Percentiles rank a stretch among this genome's conserved stretches.
phyloP scores from a whole-genome alignment of 495 filamentous ascomycete genomes.

The Aspergillus steynii region DNA sequence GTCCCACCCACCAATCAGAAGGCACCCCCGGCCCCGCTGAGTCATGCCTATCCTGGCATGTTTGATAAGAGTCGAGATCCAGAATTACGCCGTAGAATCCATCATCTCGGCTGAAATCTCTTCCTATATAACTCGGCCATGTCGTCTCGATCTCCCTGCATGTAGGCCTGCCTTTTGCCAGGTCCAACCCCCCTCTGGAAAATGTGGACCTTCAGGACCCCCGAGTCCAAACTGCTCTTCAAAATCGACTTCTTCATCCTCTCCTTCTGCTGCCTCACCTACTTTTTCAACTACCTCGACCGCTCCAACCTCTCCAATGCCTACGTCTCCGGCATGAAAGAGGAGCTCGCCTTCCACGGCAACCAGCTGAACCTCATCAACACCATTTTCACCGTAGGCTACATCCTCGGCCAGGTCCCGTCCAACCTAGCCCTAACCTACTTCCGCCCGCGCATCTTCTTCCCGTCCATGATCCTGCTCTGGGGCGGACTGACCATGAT shows the following conservation, averaged over 20 bases:
- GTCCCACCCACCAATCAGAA: background rate
- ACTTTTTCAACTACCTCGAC: slow-evolving; percentile 56
- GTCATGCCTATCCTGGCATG: too few relatives aligned
- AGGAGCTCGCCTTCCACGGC: slow-evolving; percentile 57
- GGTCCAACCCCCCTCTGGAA: background rate
- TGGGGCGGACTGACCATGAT: slow-evolving; percentile 65
- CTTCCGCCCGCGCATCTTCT: slow-evolving; percentile 57
- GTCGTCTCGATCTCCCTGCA: too few relatives aligned
- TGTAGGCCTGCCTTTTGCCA: too few relatives aligned
- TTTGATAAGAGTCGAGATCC: background rate
- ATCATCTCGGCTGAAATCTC: background rate
- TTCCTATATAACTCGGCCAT: background rate
- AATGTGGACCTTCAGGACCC: slow-evolving; percentile 15
- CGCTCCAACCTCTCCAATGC: slow-evolving; percentile 61
- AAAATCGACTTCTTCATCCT: slow-evolving; percentile 63
- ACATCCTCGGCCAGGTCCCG: slow-evolving; percentile 61
- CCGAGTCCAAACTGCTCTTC: slow-evolving; percentile 23
- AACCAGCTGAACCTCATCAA: slow-evolving; percentile 62
- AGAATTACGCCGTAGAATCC: background rate
- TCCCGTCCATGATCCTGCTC: slow-evolving; percentile 59
- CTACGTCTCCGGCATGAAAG: slow-evolving; percentile 67
- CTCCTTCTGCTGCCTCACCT: slow-evolving; percentile 63
- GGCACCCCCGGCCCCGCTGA: too few relatives aligned
- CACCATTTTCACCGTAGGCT: slow-evolving; percentile 46
- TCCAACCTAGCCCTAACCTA: slow-evolving; percentile 61